Evolutionary conservation across 768 basidiomycete species (phyloP), one percentile per base, ranked within the genome.

Genomic region (Mycena rosella): DNA sequence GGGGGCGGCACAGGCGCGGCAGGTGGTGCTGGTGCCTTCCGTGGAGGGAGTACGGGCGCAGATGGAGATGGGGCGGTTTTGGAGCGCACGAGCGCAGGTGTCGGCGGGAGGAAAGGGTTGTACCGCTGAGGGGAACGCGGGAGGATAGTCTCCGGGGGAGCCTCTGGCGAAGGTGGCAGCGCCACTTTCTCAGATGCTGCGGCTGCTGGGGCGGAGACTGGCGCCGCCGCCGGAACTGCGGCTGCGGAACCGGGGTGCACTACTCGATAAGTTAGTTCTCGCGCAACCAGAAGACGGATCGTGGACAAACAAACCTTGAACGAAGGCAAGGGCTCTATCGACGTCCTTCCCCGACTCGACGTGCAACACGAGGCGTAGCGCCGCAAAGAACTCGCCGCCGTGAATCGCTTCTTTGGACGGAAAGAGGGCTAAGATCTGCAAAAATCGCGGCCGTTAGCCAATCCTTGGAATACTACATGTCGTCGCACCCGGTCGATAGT

Each of bases 341-440:
- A 92, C 77, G 10, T 87, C 84, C 63, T 86, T 87, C 14, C 92
- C 91, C 17, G 79, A 81, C 72, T 87, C 84, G 38, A 82, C 86
- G 60, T 94, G 92, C 9, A 87, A 76, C 0, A 91, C 85, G 3
- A 95, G 86, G 44, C 93, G 80, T 26, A 93, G 79, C 0, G 86
- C 89, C 10, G 92, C 92, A 72, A 94, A 94, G 75, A 94, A 92
- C 72, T 95, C 90, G 18, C 90, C 89, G 1, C 89, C 89, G 13
- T 83, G 82, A 36, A 95, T 80, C 3, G 80, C 78, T 70, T 92
- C 90, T 60, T 79, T 82, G 2, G 91, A 89, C 42, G 83, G 82
- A 74, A 94, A 93, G 2, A 91, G 75, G 49, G 82, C 86, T 55
- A 95, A 80, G 63, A 93, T 89, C 92, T 94, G 70, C 2, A 27